Base-by-base conservation (phyloP, 441 rosid genomes). In the California macrophylla region DNA sequence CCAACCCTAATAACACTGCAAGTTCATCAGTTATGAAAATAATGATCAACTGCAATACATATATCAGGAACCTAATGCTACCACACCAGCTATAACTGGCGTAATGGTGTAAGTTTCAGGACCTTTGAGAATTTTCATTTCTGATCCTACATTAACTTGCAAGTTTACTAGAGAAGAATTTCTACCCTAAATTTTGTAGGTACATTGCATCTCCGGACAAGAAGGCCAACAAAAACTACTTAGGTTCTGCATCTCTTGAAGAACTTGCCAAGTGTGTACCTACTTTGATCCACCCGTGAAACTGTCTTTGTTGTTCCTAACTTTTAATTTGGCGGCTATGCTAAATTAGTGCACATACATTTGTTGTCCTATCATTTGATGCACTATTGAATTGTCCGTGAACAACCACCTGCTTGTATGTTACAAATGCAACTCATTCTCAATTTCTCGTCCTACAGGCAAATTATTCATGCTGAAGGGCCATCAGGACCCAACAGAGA, bases 401-500 rank as follows among this genome's bases (percentile, higher is more conserved):
- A 15, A 66, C 21, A 38, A 66, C 60, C 25, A 16, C 52, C 6
- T 30, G 20, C 8, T 34, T 38, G 23, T 64, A 36, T 25, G 40
- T 40, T 66, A 45, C 10, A 13, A 50, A 42, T 28, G 6, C 4
- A 8, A 32, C 30, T 9, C n/a, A 30, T 42, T 69, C 61, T 12
- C 56, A 52, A 13, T 2, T 32, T 13, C 24, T 68, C 50, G 12
- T 75, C 32, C 20, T 63, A 74, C 78, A 93, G 96, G 66, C 96
- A 93, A 80, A 89, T 93, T 23, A 77, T 83, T 71, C 66, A 74
- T 6, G 91, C 96, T 4, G 66, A 85, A 84, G 98, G 98, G 65
- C 98, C 98, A 32, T 93, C 98, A 10, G 98, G 97, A 69, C 96
- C 98, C 47, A 89, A 91, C 79, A 87, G 95, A 85, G 97, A 89